Percentiles rank a stretch among this genome's conserved stretches.
Evolutionary conservation across 768 basidiomycete genomes (phyloP).

Genomic region (Kwoniella sp.): DNA sequence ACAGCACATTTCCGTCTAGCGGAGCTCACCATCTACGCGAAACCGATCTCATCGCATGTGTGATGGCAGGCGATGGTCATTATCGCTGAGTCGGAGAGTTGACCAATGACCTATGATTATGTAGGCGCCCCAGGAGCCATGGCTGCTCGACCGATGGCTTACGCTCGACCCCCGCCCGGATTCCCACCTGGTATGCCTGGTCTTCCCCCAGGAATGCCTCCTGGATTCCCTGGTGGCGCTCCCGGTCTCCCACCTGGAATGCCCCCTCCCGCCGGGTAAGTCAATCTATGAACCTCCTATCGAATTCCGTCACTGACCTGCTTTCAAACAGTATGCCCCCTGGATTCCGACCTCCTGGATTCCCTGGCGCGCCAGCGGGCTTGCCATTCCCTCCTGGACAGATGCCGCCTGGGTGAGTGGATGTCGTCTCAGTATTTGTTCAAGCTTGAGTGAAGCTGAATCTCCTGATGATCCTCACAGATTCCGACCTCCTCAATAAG

Average conservation of each 20-base stretch:
- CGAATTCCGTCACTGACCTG: neutral
- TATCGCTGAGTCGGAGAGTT: no score
- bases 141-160: slow-evolving; percentile 58
- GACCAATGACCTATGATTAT: no score
- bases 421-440: neutral
- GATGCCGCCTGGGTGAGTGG: slow-evolving; percentile 56
- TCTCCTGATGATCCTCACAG: slow-evolving; percentile 18
- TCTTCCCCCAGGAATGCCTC: slow-evolving; percentile 64
- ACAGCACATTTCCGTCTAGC: no score
- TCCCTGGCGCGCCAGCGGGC: slow-evolving; percentile 50
- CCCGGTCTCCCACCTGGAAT: slow-evolving; percentile 53
- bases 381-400: slow-evolving; percentile 53
- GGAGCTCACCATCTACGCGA: no score
- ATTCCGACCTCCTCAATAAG: slow-evolving; percentile 52
- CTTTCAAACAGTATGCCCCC: slow-evolving; percentile 44
- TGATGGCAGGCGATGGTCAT: no score
- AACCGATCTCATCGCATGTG: no score
- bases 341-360: slow-evolving; percentile 55
- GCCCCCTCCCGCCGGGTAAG: slow-evolving; percentile 51
- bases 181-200: slow-evolving; percentile 70
- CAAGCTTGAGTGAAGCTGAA: slow-evolving; percentile 6
- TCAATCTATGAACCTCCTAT: slow-evolving; percentile 11
- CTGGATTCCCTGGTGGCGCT: slow-evolving; percentile 52
- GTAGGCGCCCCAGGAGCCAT: slow-evolving; percentile 53
- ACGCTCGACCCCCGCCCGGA: slow-evolving; percentile 56